Base-by-base conservation (phyloP, 1,139 yeast genomes). In the Magnusiomyces suaveolens region DNA sequence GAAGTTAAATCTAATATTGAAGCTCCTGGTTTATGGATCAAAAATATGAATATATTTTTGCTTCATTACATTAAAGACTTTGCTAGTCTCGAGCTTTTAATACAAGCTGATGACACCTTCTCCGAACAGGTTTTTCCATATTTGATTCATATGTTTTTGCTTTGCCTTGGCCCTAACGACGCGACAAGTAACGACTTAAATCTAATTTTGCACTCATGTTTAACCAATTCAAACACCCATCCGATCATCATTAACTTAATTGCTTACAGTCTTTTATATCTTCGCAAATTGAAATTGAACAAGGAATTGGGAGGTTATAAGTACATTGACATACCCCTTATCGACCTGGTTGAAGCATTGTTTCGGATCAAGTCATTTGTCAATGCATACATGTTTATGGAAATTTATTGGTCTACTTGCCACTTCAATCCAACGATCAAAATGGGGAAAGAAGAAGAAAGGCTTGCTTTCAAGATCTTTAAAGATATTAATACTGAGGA, bases 401-500 rank as follows among this genome's bases (percentile, higher is more conserved):
- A 49, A 20, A 20, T 49, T 4, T 26, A 49, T 18, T 49, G 51
- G 51, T 49, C 51, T 2, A 14, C 39, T n/a, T 33, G 20, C 21
- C 25, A 47, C 12, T 29, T 38, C 2, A 16, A 49, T n/a, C 16
- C 6, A 2, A n/a, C 23, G 16, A 16, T 36, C 4, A 36, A 36
- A 14, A 36, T 36, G 41, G 41, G 18, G 4, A 6, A 36, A 36
- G 25, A 41, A 21, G 25, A 18, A 41, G 4, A 3, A 16, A 6
- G 6, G 3, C 25, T 41, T 8, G 25, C 44, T 3, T 12, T 20
- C 20, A 6, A 3, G 25, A 21, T 41, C 16, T 41, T 41, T 21
- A 41, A 53, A 21, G 46, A 25, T 20, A 43, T 53, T 10, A 48
- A 44, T 1, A 54, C 47, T 20, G 55, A 54, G 3, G 59, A 57